Conservation (phyloP, 257 asterid species). For the Handroanthus guayacan region DNA sequence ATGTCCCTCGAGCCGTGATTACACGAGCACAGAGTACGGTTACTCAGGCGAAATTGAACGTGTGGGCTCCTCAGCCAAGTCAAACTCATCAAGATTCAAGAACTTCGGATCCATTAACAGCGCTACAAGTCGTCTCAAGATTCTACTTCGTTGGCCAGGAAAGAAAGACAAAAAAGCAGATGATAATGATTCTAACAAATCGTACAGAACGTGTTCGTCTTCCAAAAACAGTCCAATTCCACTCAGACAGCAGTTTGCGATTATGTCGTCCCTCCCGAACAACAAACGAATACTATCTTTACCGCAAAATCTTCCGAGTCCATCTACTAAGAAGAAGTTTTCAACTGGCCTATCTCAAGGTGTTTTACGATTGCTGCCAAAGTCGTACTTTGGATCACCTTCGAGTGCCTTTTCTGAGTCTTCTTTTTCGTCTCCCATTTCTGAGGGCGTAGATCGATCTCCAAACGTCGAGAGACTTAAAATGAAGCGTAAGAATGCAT, state of each 20-base stretch:
- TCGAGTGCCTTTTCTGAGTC: slow-evolving; percentile 67
- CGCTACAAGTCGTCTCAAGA: slow-evolving; percentile 58
- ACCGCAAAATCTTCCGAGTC: slow-evolving; percentile 52
- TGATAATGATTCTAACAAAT: slow-evolving; percentile 50
- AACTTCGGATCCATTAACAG: slow-evolving; percentile 48
- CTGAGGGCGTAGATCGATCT: slow-evolving; percentile 42
- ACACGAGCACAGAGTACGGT: slow-evolving; percentile 48
- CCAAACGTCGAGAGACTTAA: slow-evolving; percentile 40
- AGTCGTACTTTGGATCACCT: slow-evolving; percentile 53
- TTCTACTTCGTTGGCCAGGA: slow-evolving; percentile 54
- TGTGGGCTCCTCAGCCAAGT: slow-evolving; percentile 37
- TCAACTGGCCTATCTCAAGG: slow-evolving; percentile 66
- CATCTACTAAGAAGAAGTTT: slow-evolving; percentile 65
- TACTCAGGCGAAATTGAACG: slow-evolving; percentile 64
- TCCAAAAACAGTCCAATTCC: slow-evolving; percentile 54
- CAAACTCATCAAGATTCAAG: slow-evolving; percentile 39
- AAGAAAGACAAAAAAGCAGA: slow-evolving; percentile 43
- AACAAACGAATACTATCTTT: slow-evolving; percentile 54
- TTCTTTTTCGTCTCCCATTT: slow-evolving; percentile 57
- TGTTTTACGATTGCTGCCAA: slow-evolving; percentile 60
- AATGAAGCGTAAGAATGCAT: slow-evolving; percentile 52
- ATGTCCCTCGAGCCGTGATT: slow-evolving; percentile 43
- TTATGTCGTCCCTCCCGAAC: slow-evolving; percentile 52
- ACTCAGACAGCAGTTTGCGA: slow-evolving; percentile 68
- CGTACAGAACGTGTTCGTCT: slow-evolving; percentile 37